Base-by-base conservation (phyloP, 768 basidiomycete genomes). In the Pleurotus platypus region DNA sequence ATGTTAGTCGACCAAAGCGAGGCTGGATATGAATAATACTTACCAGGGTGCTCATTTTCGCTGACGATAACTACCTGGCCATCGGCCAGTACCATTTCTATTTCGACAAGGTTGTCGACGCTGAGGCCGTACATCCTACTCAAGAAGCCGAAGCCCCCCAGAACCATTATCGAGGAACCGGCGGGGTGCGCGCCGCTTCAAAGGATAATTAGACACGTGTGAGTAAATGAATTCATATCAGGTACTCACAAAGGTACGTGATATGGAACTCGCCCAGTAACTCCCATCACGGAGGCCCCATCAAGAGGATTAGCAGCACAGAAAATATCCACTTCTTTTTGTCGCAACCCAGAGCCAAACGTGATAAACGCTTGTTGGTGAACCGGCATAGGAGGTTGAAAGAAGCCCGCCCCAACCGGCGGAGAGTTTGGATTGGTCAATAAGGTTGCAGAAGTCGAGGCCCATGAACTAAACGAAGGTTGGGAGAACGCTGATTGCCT, bases 41-140 rank as follows among this genome's bases (percentile, higher is more conserved):
- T 66, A 84, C 90, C 89, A 55, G 88, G 78, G 66, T 90, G 73
- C 40, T 87, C 86, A 4, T 80, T 77, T 64, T 94, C 85, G 61
- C 79, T 92, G 5, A 87, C 82, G 58, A 87, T 79, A 18, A 93
- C 80, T 46, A 97, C 89, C n/a, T 84, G 75, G 4, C 94, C 94
- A 69, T 96, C 92, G 3, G 93, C 89, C 15, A 94, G 78, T 2
- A 97, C 94, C 72, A 94, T 86, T 70, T 98, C 94, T 0, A 90
- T 89, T 65, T 97, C 94, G 4, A 95, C 89, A 22, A 96, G 73
- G 66, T 90, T 92, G 68, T 98, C 94, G 66, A 94, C 82, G 58
- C 91, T 94, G 55, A 97, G 75, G 5, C 94, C 94, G 60, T 87
- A 82, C 62, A 93, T 71, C 51, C 94, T 81, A 51, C 90, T 86